Evolutionary conservation across 306 rosid species (phyloP), one percentile per base, ranked within the genome.

Genomic region (Dalbergia oliveri): DNA sequence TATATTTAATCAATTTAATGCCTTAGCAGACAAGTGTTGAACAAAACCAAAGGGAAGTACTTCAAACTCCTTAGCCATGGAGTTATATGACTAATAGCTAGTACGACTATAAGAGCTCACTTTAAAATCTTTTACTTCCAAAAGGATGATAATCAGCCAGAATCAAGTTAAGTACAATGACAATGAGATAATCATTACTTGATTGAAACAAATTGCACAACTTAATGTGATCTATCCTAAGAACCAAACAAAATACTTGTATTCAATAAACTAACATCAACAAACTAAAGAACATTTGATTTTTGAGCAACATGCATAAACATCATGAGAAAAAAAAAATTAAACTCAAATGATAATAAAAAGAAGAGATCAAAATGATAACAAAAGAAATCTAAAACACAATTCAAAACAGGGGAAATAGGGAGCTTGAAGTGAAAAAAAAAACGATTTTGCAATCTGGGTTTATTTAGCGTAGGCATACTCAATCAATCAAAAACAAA

Each of bases 401-500:
- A 45, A 72, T 33, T 54, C 5, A 72, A 34, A 72, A 26, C 62
- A 5, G 64, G 53, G 45, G 62, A 51, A 13, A 47, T 47, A 8
- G 57, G 16, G 16, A 50, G 13, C 16, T 50, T 50, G 19, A 50
- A 50, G 19, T 8, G 10, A 9, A 4, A 13, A 4, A 19, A 44
- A 15, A 47, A n/a, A 11, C 13, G 41, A 65, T 62, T 37, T 76
- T 9, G 62, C 21, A 41, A 26, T 69, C 70, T 58, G 43, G 62
- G 5, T n/a, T 26, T 56, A 16, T 54, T 33, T 13, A 14, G 50
- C 9, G 14, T 9, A 13, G 56, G 3, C 8, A 45, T 9, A 35
- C 34, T 59, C 43, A 69, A 69, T 79, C 63, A 69, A 12, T 61
- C 72, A 19, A 44, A 61, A 49, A 49, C 14, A 34, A 69, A 69